Base-by-base conservation (phyloP, 495 filamentous ascomycete genomes). In the Penicillium salamii region DNA sequence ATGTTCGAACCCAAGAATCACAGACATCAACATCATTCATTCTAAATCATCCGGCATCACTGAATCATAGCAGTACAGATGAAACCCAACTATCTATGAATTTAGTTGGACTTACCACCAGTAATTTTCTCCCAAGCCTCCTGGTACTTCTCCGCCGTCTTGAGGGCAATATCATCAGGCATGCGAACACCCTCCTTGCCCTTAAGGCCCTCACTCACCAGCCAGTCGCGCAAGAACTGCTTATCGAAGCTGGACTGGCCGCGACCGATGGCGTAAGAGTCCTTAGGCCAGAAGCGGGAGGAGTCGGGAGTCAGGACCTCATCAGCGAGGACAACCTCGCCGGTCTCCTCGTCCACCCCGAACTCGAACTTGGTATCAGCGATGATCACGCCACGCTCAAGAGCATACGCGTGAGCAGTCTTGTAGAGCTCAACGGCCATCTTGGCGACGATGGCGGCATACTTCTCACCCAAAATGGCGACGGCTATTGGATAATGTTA, bases 361-460 rank as follows among this genome's bases (percentile, higher is more conserved):
- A 90, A 88, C 62, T 91, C 88, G 62, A 92, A 90, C 66, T 91
- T 91, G 23, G 87, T 91, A 66, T 91, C 87, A 12, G 90, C 92
- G 44, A 97, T 91, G 55, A 97, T 91, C 49, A 98, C 90, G 5
- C 93, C 91, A 7, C 83, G 79, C 53, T 83, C 78, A 11, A 75
- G 72, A 3, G 92, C 93, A 57, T 96, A 89, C 45, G 77, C 81
- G 33, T 81, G 77, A 3, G 87, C 91, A 43, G 79, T 72, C 48
- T 80, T 80, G 74, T 97, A 97, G 24, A 93, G 67, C 42, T 77
- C 49, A 26, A 97, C 59, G 7, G 86, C 81, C 8, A 95, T 74
- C 15, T 81, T 68, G 67, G 90, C 85, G 53, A 98, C 86, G 34
- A 75, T 80, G 7, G 76, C 65, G n/a, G 91, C 91, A 52, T 91